Percentiles rank a stretch among this genome's conserved stretches.
phyloP scores from a whole-genome alignment of 768 basidiomycete genomes.

The Tricholomella constricta region DNA sequence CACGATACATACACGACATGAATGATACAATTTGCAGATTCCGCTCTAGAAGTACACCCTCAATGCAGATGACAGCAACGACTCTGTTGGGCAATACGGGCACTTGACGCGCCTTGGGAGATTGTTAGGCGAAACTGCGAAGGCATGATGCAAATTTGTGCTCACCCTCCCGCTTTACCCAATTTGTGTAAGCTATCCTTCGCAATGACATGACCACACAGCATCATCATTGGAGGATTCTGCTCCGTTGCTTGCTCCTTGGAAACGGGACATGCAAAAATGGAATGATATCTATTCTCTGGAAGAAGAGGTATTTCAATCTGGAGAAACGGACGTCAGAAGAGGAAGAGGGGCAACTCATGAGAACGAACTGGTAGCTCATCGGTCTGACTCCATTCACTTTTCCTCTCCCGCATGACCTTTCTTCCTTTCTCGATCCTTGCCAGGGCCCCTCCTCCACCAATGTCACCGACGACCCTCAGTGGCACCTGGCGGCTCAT shows the following conservation, averaged over 20 bases:
- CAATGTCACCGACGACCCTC: slow-evolving; percentile 88
- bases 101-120: slow-evolving; percentile 83
- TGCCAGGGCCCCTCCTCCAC: slow-evolving; percentile 87
- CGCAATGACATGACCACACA: slow-evolving; percentile 93
- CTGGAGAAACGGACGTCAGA: slow-evolving; percentile 39
- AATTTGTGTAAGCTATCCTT: slow-evolving; percentile 90
- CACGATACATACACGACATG: not conserved
- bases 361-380: slow-evolving; percentile 75
- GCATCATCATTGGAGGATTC: slow-evolving; percentile 98
- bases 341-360: not conserved
- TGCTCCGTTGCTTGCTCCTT: slow-evolving; percentile 93
- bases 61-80: slow-evolving; percentile 53
- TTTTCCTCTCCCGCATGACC: slow-evolving; percentile 91
- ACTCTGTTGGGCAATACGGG: slow-evolving; percentile 92
- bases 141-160: slow-evolving; percentile 5
- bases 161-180: slow-evolving; percentile 77
- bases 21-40: slow-evolving; percentile 1
- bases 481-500: slow-evolving; percentile 91
- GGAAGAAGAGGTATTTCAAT: slow-evolving; percentile 91
- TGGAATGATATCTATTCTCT: slow-evolving; percentile 91
- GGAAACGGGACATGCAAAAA: slow-evolving; percentile 96
- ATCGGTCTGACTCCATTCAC: slow-evolving; percentile 87
- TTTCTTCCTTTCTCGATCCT: slow-evolving; percentile 93
- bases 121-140: slow-evolving; percentile 5
- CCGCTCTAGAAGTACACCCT: slow-evolving; percentile 61